These are phyloP conservation scores for Phytopythium litorale DNA, from an alignment of 352 stramenopile species.

Conservation along the genomic window DNA sequence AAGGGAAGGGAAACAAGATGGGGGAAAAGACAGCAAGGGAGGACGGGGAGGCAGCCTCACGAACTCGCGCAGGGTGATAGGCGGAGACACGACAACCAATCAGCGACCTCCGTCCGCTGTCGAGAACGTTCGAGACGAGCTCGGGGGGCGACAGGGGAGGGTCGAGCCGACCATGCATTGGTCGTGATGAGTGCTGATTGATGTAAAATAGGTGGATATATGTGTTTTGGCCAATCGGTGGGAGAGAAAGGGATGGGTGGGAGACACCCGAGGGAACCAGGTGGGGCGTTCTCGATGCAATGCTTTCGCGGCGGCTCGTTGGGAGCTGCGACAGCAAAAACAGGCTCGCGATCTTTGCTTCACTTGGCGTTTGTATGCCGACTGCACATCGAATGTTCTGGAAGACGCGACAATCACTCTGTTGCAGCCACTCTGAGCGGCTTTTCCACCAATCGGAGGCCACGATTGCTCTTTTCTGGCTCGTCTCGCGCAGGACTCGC, in stretches of 20 bases:
- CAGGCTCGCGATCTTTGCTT: conserved; percentile 6
- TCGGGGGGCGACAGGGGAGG: conserved; percentile 2
- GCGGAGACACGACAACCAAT: neutral
- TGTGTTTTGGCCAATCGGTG: conserved; percentile 8
- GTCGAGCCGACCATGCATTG: conserved; percentile 2
- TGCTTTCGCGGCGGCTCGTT: neutral
- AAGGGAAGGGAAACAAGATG: conserved; percentile 1
- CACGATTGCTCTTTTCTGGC: neutral
- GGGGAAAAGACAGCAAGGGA: neutral
- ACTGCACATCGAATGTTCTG: conserved; percentile 18
- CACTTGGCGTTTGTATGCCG: conserved; percentile 13
- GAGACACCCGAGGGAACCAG: neutral
- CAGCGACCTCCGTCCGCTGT: neutral
- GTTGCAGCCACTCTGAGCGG: neutral
- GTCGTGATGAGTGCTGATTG: conserved; percentile 12
- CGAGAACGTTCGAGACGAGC: conserved; percentile 12
- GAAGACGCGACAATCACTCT: conserved; percentile 10
- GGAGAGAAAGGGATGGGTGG: too few species aligned
- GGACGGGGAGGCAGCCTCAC: neutral
- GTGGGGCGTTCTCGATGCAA: neutral
- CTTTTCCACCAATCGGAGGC: conserved; percentile 3
- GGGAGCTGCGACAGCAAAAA: neutral
- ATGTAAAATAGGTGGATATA: neutral
- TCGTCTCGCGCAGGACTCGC: neutral
- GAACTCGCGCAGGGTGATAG: neutral